These are phyloP conservation scores for Fusarium buxicola DNA, from an alignment of 2,329 filamentous ascomycete genomes.

Conservation along the genomic window DNA sequence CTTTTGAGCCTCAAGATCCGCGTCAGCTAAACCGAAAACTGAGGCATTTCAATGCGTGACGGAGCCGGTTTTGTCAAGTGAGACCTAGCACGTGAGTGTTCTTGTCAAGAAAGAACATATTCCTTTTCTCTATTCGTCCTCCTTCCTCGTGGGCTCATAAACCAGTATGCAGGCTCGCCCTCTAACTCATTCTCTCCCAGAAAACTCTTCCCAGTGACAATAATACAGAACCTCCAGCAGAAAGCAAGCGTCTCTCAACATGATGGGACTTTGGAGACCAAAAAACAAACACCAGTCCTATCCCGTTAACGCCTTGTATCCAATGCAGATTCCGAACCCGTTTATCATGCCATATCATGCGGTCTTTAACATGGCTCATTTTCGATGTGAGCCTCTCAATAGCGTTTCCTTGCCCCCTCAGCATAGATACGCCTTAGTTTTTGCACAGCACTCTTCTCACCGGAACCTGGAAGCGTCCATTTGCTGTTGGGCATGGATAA, in stretches of 20 bases:
- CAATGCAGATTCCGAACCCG: slow-evolving; percentile 29
- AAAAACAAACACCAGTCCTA: slow-evolving; percentile 10
- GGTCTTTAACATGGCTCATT: slow-evolving; percentile 1
- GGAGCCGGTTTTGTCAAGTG: neutral
- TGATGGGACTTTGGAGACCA: slow-evolving; percentile 1
- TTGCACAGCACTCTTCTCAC: neutral
- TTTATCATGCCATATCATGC: slow-evolving; percentile 18
- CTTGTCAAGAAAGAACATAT: neutral
- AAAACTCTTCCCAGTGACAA: neutral
- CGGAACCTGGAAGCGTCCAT: neutral
- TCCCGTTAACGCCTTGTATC: slow-evolving; percentile 36
- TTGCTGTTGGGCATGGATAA: neutral
- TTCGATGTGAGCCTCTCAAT: neutral
- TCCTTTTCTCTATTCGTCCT: slow-evolving; percentile 6
- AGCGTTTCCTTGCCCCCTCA: neutral
- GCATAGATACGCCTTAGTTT: neutral
- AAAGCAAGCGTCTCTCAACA: slow-evolving; percentile 6
- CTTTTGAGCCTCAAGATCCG: slow-evolving; percentile 29
- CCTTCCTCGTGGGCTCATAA: slow-evolving; percentile 7
- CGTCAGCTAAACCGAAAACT: slow-evolving; percentile 21
- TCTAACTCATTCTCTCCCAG: slow-evolving; percentile 4
- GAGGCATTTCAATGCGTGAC: neutral
- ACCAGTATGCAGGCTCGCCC: neutral
- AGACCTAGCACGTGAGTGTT: neutral
- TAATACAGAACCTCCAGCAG: slow-evolving; percentile 3